These are phyloP conservation scores for Cladosporium sp. DNA, from an alignment of 2,329 filamentous ascomycete species.

Conservation along the genomic window DNA sequence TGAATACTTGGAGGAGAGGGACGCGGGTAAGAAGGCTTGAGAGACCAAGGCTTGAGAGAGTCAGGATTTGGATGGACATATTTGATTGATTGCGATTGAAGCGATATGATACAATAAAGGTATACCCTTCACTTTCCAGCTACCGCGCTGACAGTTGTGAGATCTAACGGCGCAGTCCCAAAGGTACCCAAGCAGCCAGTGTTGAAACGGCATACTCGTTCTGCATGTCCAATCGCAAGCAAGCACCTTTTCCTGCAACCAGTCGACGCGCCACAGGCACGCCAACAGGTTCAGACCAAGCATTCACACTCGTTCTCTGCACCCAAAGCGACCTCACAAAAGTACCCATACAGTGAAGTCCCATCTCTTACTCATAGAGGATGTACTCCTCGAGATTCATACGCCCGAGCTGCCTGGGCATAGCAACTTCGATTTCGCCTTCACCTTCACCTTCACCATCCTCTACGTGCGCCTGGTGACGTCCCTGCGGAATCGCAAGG, in stretches of 20 bases:
- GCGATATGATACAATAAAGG: not conserved
- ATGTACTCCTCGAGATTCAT: not conserved
- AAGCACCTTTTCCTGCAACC: not conserved
- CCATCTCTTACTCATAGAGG: not conserved
- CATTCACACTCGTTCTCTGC: not conserved
- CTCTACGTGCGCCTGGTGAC: not conserved
- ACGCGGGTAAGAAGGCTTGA: slow-evolving; percentile 49
- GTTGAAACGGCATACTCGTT: not conserved
- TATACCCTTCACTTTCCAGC: not conserved
- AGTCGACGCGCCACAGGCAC: not conserved
- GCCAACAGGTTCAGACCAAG: not conserved
- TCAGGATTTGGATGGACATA: not conserved
- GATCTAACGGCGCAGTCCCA: not conserved
- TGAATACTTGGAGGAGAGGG: slow-evolving; percentile 72
- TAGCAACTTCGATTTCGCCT: not conserved
- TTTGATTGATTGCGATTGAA: not conserved
- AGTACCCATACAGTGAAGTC: not conserved
- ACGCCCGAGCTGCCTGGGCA: not conserved
- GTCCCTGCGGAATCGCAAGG: not conserved
- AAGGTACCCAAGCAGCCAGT: not conserved
- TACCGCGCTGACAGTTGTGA: not conserved
- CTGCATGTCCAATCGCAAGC: not conserved
- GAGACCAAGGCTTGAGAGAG: not conserved
- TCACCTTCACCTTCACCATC: not conserved
- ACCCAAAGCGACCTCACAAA: not conserved